These are phyloP conservation scores for Athelia psychrophila DNA, from an alignment of 1,284 basidiomycete genomes.

Conservation along the genomic window DNA sequence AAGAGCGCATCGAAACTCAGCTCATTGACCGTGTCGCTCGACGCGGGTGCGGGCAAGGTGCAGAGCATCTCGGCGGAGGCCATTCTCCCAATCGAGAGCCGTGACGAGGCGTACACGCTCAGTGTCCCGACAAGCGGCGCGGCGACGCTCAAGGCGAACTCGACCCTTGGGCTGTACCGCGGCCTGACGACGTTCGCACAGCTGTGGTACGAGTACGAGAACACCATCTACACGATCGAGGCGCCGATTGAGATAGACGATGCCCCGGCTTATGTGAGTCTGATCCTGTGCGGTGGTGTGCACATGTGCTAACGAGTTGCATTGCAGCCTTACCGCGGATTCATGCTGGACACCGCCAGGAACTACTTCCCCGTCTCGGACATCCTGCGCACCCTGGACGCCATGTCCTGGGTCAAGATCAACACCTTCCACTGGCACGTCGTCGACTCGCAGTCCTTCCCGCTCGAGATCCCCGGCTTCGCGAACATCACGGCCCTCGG, in stretches of 20 bases:
- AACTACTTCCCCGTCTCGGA: constrained; percentile 70
- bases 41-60: constrained; percentile 22
- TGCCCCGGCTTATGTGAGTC: constrained; percentile 60
- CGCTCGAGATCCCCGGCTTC: constrained; percentile 54
- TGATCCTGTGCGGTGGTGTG: not conserved
- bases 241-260: constrained; percentile 64
- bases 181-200: constrained; percentile 85
- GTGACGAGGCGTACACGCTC: constrained; percentile 70
- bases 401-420: constrained; percentile 84
- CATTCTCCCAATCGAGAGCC: constrained; percentile 45
- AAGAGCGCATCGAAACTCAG: constrained; percentile 22
- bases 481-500: constrained; percentile 57
- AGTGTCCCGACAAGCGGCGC: constrained; percentile 57
- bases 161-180: constrained; percentile 75
- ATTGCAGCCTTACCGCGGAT: constrained; percentile 75
- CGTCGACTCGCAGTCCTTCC: constrained; percentile 67
- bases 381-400: constrained; percentile 74
- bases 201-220: constrained; percentile 61
- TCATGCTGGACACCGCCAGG: constrained; percentile 79
- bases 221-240: constrained; percentile 51
- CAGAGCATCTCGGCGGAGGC: constrained; percentile 53
- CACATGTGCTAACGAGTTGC: not conserved
- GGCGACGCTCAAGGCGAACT: constrained; percentile 65
- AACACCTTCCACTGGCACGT: constrained; percentile 76
- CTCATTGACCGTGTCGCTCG: constrained; percentile 41